Percentiles rank a stretch among this genome's conserved stretches.
These are phyloP conservation scores for Wallemia ichthyophaga DNA, from an alignment of 1,284 basidiomycete genomes.

Conservation along the genomic window DNA sequence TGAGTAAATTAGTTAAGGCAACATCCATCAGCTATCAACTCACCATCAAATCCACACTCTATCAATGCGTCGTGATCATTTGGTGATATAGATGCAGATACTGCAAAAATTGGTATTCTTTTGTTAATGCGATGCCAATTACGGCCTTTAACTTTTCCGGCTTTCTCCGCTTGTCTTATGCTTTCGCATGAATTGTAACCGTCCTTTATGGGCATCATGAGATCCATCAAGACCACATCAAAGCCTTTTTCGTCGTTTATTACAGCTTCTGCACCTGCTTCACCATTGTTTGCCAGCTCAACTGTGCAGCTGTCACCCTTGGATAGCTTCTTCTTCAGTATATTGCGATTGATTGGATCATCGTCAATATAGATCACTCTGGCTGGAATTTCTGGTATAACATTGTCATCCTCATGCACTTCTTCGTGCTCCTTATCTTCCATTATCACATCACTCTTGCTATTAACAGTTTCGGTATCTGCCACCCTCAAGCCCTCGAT, in stretches of 20 bases:
- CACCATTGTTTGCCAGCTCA: conserved; percentile 38
- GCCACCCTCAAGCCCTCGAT: neutral
- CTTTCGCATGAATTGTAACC: conserved; percentile 38
- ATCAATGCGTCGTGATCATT: conserved; percentile 22
- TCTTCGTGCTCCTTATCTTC: neutral
- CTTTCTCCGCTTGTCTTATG: conserved; percentile 31
- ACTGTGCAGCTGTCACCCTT: conserved; percentile 37
- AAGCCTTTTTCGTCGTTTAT: conserved; percentile 27
- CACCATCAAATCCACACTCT: conserved; percentile 6
- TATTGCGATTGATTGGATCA: conserved; percentile 34
- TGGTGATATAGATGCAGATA: conserved; percentile 44
- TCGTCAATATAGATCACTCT: conserved; percentile 6
- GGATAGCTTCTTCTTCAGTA: conserved; percentile 36
- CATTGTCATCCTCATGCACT: conserved; percentile 4
- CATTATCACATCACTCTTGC: neutral
- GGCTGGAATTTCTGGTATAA: conserved; percentile 18
- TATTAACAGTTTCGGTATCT: neutral
- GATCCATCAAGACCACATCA: conserved; percentile 50
- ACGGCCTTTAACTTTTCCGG: conserved; percentile 1
- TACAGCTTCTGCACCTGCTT: conserved; percentile 37
- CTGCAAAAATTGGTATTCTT: conserved; percentile 51
- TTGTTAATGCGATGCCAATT: conserved; percentile 28
- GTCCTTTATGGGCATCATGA: conserved; percentile 46
- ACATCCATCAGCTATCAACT: conserved; percentile 11
- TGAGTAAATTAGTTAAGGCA: conserved; percentile 20